Conservation (phyloP, 1,139 yeast species). For the Geotrichum candidum region DNA sequence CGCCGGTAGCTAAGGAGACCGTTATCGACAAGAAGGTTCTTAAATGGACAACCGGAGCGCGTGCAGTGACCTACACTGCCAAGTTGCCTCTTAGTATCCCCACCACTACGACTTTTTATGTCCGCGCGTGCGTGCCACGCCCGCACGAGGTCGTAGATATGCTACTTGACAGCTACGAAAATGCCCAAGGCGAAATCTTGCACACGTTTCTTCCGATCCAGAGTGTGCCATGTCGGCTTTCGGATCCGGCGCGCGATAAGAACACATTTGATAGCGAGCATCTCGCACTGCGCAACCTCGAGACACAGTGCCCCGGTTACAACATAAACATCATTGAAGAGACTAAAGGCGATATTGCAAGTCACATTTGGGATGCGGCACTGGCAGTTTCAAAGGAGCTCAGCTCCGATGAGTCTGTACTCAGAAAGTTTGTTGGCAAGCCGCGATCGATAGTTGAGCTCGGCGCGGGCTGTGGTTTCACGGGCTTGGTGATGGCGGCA, state of each 20-base stretch:
- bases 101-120: background rate
- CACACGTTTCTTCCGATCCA: slow-evolving; percentile 13
- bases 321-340: slow-evolving; percentile 21
- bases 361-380: slow-evolving; percentile 30
- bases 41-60: slow-evolving; percentile 13
- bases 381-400: slow-evolving; percentile 18
- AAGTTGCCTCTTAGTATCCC: slow-evolving; percentile 1
- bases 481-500: slow-evolving; percentile 25
- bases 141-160: slow-evolving; percentile 12
- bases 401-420: slow-evolving; percentile 8
- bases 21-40: slow-evolving; percentile 8
- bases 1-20: background rate
- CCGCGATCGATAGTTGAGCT: slow-evolving; percentile 25
- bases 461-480: slow-evolving; percentile 32
- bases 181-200: background rate
- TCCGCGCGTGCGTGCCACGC: slow-evolving; percentile 12
- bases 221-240: slow-evolving; percentile 4
- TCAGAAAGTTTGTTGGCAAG: slow-evolving; percentile 9
- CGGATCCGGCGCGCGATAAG: slow-evolving; percentile 6
- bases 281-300: slow-evolving; percentile 12
- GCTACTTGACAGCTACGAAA: slow-evolving; percentile 13
- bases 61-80: slow-evolving; percentile 11
- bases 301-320: slow-evolving; percentile 14
- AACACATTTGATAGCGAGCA: slow-evolving; percentile 7
- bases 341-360: slow-evolving; percentile 28